A percentile compares a stretch with the other conserved stretches of the same genome.
phyloP scores from a whole-genome alignment of 1,139 yeast genomes.

The Kodamaea fungicola region DNA sequence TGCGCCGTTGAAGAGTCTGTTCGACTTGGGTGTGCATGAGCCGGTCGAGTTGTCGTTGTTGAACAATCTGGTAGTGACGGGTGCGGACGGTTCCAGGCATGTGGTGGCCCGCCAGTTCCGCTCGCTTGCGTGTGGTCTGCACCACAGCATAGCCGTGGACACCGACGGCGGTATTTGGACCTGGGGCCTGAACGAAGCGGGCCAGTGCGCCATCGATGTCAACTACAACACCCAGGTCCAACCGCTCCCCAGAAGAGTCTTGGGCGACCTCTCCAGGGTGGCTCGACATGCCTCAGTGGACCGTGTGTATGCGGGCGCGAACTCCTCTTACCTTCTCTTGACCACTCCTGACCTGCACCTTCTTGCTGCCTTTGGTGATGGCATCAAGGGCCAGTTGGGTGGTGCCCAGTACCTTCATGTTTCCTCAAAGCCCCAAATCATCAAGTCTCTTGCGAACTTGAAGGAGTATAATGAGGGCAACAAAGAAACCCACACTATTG shows the following conservation, averaged over 20 bases:
- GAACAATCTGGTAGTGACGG: slow-evolving; percentile 30
- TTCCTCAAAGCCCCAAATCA: slow-evolving; percentile 59
- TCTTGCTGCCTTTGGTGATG: slow-evolving; percentile 74
- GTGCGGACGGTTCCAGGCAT: slow-evolving; percentile 19
- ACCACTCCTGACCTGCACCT: slow-evolving; percentile 20
- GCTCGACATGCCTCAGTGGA: slow-evolving; percentile 22
- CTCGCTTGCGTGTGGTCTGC: slow-evolving; percentile 68
- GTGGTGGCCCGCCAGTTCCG: slow-evolving; percentile 44
- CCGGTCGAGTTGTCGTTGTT: slow-evolving; percentile 34
- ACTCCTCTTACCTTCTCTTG: slow-evolving; percentile 57
- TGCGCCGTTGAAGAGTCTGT: slow-evolving; percentile 51
- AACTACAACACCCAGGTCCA: slow-evolving; percentile 61
- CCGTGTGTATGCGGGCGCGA: slow-evolving; percentile 64
- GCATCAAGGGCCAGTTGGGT: slow-evolving; percentile 87
- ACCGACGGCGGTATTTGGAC: slow-evolving; percentile 63
- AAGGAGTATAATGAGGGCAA: slow-evolving; percentile 38
- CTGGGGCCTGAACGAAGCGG: slow-evolving; percentile 81
- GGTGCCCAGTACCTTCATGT: slow-evolving; percentile 73
- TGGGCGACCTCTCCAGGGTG: slow-evolving; percentile 3
- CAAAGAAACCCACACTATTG: slow-evolving; percentile 37
- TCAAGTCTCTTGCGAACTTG: slow-evolving; percentile 50
- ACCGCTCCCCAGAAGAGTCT: slow-evolving; percentile 62
- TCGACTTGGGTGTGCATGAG: slow-evolving; percentile 22
- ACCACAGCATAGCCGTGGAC: slow-evolving; percentile 70
- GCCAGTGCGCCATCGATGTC: slow-evolving; percentile 78